Evolutionary conservation across 345 rosid species (phyloP).

Genomic region (Euphorbia peplus): DNA sequence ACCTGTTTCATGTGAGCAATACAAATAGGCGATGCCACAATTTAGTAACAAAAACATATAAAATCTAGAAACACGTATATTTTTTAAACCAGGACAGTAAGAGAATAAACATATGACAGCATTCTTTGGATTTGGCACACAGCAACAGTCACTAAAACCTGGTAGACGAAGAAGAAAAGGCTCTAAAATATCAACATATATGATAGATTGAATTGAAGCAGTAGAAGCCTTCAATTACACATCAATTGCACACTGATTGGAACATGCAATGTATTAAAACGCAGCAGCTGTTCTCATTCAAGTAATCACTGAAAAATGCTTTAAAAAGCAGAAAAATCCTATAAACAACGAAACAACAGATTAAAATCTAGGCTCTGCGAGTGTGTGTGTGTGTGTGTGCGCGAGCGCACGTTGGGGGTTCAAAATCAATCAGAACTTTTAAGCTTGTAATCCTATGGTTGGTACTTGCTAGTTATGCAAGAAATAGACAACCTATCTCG

Average conservation of each 20-base stretch:
- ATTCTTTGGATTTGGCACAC: not conserved
- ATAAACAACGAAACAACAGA: not conserved
- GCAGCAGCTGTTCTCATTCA: not conserved
- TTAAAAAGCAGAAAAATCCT: not conserved
- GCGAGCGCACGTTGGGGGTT: not conserved
- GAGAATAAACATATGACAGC: not conserved
- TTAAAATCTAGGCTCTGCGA: not conserved
- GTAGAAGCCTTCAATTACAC: not conserved
- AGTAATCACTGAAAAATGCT: not conserved
- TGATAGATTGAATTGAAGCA: not conserved
- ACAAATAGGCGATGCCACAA: not conserved
- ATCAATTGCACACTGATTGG: not conserved
- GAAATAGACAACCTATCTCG: not conserved
- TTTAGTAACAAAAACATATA: not conserved
- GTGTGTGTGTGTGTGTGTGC: too few relatives aligned
- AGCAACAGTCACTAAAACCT: not conserved
- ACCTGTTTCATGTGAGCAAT: constrained; percentile 46
- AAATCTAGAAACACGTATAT: not conserved
- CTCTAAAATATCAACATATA: not conserved
- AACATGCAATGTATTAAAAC: not conserved
- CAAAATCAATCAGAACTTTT: not conserved
- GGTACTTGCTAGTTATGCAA: not conserved
- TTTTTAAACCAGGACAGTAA: not conserved
- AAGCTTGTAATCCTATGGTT: not conserved
- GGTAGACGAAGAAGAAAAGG: not conserved